Base-by-base conservation (phyloP, 2,329 filamentous ascomycete species). In the Sporothrix dimorphospora region DNA sequence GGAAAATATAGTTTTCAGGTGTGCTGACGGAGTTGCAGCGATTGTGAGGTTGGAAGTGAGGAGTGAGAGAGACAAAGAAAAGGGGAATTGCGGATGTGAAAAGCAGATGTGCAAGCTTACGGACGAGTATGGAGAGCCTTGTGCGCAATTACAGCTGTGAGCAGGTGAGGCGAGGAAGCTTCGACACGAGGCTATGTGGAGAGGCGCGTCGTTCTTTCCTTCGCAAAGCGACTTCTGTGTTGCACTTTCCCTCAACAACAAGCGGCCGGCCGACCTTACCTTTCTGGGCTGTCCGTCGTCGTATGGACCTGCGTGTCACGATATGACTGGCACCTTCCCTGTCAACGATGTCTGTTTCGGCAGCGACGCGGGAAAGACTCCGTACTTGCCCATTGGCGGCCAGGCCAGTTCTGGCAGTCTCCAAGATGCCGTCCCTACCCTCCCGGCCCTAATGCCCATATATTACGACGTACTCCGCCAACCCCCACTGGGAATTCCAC, bases 271-370 rank as follows among this genome's bases (percentile, higher is more conserved):
- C n/a, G n/a, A 24, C 9, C 38, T 40, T 30, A 6, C 61, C 59
- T 30, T 65, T 65, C 8, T 12, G 40, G 5, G 6, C 34, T 12
- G 19, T 42, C 34, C 6, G 8, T 11, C n/a, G 30, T 11, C 34
- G 34, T 61, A 42, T 9, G 57, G 27, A 57, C 53, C 14, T 42
- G 34, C 57, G 57, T 8, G 30, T 40, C 55, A 40, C 34, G 16
- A 40, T 12, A 61, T n/a, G 21, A 27, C 59, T 61, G 12, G 57
- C 57, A 61, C 40, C 61, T 47, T 45, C 61, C 42, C 40, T 65
- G 4, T 27, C 21, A 12, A 65, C 61, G 57, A 63, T 47, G 38
- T 21, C 40, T 47, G 30, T 47, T 65, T 45, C 11, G 57, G 34
- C n/a, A 61, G 61, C 40, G 7, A 47, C 40, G 61, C 40, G 61